A percentile compares a stretch with the other conserved stretches of the same genome.
These are phyloP conservation scores for Leccinum angustisporum DNA, from an alignment of 1,284 basidiomycete genomes.

Conservation along the genomic window DNA sequence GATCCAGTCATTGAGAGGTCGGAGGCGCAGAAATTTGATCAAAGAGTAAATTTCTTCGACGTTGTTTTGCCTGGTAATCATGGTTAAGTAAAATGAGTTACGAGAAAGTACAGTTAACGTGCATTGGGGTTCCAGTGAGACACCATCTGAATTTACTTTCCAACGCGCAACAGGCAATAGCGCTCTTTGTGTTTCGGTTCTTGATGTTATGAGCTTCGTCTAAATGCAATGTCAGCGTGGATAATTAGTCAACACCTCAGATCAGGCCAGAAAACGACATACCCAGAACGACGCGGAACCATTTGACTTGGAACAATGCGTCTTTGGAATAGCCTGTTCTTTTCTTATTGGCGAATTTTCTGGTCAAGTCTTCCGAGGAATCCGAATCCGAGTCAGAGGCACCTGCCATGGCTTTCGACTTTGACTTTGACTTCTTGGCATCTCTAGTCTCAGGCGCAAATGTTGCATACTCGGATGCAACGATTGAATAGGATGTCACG, in stretches of 20 bases:
- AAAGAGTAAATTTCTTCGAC: slow-evolving; percentile 90
- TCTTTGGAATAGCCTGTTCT: slow-evolving; percentile 46
- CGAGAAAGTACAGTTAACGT: slow-evolving; percentile 33
- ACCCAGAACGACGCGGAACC: slow-evolving; percentile 88
- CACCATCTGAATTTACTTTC: slow-evolving; percentile 85
- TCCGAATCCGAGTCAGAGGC: slow-evolving; percentile 42
- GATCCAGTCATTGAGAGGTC: slow-evolving; percentile 80
- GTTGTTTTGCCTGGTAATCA: slow-evolving; percentile 69
- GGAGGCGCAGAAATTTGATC: slow-evolving; percentile 85
- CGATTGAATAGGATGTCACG: slow-evolving; percentile 80
- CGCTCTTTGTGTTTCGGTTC: slow-evolving; percentile 82
- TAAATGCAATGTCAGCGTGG: slow-evolving; percentile 30
- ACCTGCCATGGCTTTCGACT: slow-evolving; percentile 24
- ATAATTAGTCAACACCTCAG: not conserved
- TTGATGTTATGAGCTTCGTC: slow-evolving; percentile 99
- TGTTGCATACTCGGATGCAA: slow-evolving; percentile 70
- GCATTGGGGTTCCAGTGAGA: slow-evolving; percentile 89
- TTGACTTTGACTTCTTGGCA: slow-evolving; percentile 41
- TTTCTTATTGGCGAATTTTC: slow-evolving; percentile 35
- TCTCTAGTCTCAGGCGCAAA: slow-evolving; percentile 50
- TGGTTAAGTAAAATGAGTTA: not conserved
- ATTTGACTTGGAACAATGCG: slow-evolving; percentile 79
- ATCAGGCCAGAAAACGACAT: slow-evolving; percentile 14
- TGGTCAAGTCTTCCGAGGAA: slow-evolving; percentile 32
- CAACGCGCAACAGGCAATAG: slow-evolving; percentile 80